Percentiles rank a stretch among this genome's conserved stretches.
These are phyloP conservation scores for Eremochloa ophiuroides DNA, from an alignment of 176 grass and related monocot species.

Conservation along the genomic window DNA sequence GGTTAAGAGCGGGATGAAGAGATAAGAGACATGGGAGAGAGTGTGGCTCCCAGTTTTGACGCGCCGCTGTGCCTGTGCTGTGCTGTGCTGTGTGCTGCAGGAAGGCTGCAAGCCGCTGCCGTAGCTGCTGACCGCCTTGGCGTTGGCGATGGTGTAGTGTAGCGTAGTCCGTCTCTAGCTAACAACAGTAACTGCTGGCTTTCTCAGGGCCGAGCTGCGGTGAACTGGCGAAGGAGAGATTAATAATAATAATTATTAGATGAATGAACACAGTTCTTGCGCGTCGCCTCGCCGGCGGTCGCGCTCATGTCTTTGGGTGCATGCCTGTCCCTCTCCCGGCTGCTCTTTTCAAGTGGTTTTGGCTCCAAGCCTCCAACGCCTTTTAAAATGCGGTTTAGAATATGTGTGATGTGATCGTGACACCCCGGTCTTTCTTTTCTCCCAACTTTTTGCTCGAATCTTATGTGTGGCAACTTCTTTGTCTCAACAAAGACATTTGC, in stretches of 20 bases:
- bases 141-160: conserved; percentile 20
- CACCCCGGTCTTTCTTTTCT: conserved; percentile 44
- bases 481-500: background rate
- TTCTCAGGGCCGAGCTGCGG: too few relatives aligned
- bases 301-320: conserved; percentile 4
- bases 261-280: too few relatives aligned
- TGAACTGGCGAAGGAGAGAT: too few relatives aligned
- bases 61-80: conserved; percentile 39
- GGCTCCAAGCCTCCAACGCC: conserved; percentile 32
- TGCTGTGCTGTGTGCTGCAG: too few relatives aligned
- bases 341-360: conserved; percentile 39
- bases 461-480: background rate
- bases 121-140: background rate
- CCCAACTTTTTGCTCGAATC: background rate
- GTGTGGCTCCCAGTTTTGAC: conserved; percentile 60
- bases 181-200: background rate
- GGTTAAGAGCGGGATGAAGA: conserved; percentile 8
- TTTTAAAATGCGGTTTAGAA: conserved; percentile 40
- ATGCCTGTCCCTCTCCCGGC: conserved; percentile 22
- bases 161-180: background rate
- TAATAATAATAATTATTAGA: too few relatives aligned
- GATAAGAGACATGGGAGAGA: conserved; percentile 35
- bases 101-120: background rate
- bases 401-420: conserved; percentile 45
- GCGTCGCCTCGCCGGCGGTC: background rate